phyloP scores from a whole-genome alignment of 495 filamentous ascomycete genomes.

The Aspergillus cristatus region DNA sequence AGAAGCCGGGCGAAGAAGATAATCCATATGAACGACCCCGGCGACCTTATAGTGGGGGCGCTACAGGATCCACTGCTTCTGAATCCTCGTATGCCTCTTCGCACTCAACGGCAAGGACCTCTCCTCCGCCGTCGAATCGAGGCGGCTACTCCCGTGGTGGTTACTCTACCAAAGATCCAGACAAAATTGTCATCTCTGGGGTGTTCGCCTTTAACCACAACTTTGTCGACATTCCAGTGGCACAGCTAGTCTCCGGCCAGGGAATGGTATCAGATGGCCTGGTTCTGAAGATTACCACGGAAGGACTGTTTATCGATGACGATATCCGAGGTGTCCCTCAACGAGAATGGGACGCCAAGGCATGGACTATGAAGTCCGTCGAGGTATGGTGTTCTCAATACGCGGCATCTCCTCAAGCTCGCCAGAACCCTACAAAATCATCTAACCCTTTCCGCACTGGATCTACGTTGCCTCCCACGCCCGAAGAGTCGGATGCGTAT shows the following conservation, averaged over 20 bases:
- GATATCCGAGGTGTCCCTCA: slow-evolving; percentile 78
- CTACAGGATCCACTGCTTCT: slow-evolving; percentile 59
- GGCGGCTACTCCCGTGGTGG: too few species aligned
- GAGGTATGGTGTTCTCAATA: slow-evolving; percentile 76
- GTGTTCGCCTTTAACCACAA: slow-evolving; percentile 85
- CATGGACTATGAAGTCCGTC: slow-evolving; percentile 87
- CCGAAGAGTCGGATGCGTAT: slow-evolving; percentile 55
- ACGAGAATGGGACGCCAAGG: slow-evolving; percentile 96
- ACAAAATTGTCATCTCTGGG: slow-evolving; percentile 88
- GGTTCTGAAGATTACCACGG: slow-evolving; percentile 73
- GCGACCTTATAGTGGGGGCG: slow-evolving; percentile 33
- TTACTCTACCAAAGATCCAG: slow-evolving; percentile 80
- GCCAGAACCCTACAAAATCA: slow-evolving; percentile 14
- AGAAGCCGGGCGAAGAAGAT: slow-evolving; percentile 52
- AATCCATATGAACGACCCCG: slow-evolving; percentile 75
- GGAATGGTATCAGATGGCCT: slow-evolving; percentile 77
- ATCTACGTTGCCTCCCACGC: slow-evolving; percentile 33
- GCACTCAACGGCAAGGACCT: slow-evolving; percentile 73
- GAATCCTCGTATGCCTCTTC: slow-evolving; percentile 80
- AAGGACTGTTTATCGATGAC: slow-evolving; percentile 94
- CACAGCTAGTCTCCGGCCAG: slow-evolving; percentile 67
- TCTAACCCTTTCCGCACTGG: slow-evolving; percentile 25
- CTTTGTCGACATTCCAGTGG: slow-evolving; percentile 69
- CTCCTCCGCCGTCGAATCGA: slow-evolving; percentile 69
- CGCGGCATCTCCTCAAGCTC: slow-evolving; percentile 4